These are phyloP conservation scores for Neocallimastix lanati DNA, from an alignment of 192 early-diverging fungal genomes.

Conservation along the genomic window DNA sequence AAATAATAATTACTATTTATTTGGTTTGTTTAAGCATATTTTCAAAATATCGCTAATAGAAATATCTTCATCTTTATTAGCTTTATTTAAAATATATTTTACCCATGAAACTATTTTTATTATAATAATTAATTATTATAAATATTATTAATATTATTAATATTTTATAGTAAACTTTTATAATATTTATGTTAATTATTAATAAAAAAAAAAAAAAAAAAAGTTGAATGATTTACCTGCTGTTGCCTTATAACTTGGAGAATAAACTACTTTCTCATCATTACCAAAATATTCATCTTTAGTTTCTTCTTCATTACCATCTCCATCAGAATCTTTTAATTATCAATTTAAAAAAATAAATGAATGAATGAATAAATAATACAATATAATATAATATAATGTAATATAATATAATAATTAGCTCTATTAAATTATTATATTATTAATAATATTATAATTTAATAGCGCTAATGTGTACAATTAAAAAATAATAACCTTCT, in stretches of 20 bases:
- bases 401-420: too few relatives aligned
- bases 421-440: too few relatives aligned
- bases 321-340: not conserved
- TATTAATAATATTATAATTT: too few relatives aligned
- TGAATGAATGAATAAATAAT: too few relatives aligned
- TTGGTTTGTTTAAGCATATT: constrained; percentile 33
- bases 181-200: not conserved
- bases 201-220: not conserved
- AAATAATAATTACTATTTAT: constrained; percentile 11
- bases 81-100: constrained; percentile 18
- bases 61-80: constrained; percentile 7
- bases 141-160: too few relatives aligned
- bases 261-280: not conserved
- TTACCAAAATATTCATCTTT: not conserved
- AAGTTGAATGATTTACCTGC: too few relatives aligned
- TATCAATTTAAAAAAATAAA: too few relatives aligned
- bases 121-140: too few relatives aligned
- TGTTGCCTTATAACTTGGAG: not conserved
- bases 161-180: too few relatives aligned
- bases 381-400: too few relatives aligned
- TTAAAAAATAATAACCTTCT: too few relatives aligned
- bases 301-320: not conserved
- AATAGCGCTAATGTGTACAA: too few relatives aligned
- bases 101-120: constrained; percentile 36
- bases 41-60: constrained; percentile 33